Conservation (phyloP, 129 eudicot genomes). For the Centaurea solstitialis region DNA sequence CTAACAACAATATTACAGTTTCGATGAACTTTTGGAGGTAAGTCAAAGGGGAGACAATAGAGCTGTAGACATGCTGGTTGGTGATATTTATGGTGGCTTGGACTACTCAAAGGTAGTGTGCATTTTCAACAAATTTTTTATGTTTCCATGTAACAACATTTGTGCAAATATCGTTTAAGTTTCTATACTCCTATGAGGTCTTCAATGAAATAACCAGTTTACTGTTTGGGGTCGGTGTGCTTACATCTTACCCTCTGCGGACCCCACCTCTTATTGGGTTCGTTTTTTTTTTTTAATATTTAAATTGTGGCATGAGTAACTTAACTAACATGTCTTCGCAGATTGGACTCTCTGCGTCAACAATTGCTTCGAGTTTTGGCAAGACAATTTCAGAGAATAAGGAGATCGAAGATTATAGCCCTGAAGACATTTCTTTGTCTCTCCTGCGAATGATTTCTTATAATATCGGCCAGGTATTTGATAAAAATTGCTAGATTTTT, state of each 20-base stretch:
- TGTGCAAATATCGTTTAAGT: neutral
- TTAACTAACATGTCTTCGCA: constrained; percentile 14
- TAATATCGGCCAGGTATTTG: constrained; percentile 87
- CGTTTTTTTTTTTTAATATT: neutral
- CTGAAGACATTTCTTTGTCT: constrained; percentile 96
- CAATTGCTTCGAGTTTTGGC: constrained; percentile 99
- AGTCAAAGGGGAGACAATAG: constrained; percentile 69
- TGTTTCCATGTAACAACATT: neutral
- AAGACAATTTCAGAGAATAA: constrained; percentile 95
- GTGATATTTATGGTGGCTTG: constrained; percentile 97
- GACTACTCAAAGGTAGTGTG: constrained; percentile 84
- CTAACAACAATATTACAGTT: constrained; percentile 33
- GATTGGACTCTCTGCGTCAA: constrained; percentile 99
- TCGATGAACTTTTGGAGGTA: neutral
- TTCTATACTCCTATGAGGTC: neutral
- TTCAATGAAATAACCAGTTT: neutral
- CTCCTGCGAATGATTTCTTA: constrained; percentile 97
- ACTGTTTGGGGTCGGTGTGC: neutral
- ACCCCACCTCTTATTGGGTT: neutral
- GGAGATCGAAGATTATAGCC: constrained; percentile 87
- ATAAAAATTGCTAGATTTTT: constrained; percentile 2
- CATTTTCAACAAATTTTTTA: neutral
- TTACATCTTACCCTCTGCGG: neutral
- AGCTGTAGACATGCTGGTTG: constrained; percentile 96
- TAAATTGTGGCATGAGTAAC: neutral